Percentiles rank a stretch among this genome's conserved stretches.
Evolutionary conservation across 176 grass and related monocot species (phyloP).

Genomic region (Oryza coarctata): DNA sequence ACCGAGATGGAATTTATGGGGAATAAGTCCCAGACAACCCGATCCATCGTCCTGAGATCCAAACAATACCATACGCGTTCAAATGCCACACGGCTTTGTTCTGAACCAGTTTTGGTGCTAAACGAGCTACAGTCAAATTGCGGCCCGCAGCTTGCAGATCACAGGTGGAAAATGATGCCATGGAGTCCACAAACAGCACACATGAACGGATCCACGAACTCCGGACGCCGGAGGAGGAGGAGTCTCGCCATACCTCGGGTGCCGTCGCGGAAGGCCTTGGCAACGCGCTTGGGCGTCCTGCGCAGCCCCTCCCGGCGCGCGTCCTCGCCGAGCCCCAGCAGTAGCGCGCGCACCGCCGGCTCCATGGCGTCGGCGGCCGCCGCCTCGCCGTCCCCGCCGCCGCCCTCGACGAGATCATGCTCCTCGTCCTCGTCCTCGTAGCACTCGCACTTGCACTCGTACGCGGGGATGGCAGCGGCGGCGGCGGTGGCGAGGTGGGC

Average conservation of each 20-base stretch:
- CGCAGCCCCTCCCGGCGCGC: conserved; percentile 65
- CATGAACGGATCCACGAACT: conserved; percentile 31
- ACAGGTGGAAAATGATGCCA: background rate
- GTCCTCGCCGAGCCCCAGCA: conserved; percentile 89
- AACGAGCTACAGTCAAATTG: background rate
- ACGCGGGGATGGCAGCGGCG: conserved; percentile 20
- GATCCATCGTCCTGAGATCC: conserved; percentile 16
- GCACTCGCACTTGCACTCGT: conserved; percentile 39
- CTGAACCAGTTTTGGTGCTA: background rate
- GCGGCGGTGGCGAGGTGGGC: conserved; percentile 47
- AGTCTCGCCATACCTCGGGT: conserved; percentile 50
- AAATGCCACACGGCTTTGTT: conserved; percentile 12
- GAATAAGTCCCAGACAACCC: background rate
- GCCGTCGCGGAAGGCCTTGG: conserved; percentile 95
- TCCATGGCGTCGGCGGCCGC: conserved; percentile 37
- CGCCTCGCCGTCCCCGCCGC: conserved; percentile 8
- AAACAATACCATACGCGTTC: background rate
- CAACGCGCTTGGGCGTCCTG: conserved; percentile 81
- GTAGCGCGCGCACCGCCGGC: conserved; percentile 62
- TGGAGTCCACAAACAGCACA: background rate
- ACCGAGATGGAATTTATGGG: conserved; percentile 5
- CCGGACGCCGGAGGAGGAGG: background rate
- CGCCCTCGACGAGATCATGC: conserved; percentile 24
- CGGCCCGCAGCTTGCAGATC: background rate
- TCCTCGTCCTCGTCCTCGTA: conserved; percentile 41